phyloP scores from a whole-genome alignment of 164 flowering plant species.

The Aristolochia californica region DNA sequence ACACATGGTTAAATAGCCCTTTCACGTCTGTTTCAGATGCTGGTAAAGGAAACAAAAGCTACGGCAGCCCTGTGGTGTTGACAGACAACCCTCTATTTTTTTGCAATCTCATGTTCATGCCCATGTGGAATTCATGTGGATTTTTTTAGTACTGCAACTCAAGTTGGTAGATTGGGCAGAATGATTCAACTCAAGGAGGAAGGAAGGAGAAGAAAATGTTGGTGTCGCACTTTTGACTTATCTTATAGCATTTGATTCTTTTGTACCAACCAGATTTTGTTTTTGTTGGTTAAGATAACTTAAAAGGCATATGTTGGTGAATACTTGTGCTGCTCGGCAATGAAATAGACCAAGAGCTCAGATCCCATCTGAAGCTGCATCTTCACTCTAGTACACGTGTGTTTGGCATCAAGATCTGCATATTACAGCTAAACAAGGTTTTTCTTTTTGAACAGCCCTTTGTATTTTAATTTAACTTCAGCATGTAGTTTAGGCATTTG shows the following conservation, averaged over 20 bases:
- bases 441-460: no score
- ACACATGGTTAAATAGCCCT: constrained; percentile 92
- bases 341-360: no score
- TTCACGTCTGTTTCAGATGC: constrained; percentile 59
- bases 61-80: constrained; percentile 96
- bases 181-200: constrained; percentile 99
- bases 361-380: no score
- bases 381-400: no score
- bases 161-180: constrained; percentile 86
- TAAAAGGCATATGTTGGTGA: no score
- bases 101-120: constrained; percentile 98
- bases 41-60: constrained; percentile 64
- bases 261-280: constrained; percentile 60
- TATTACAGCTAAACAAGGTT: no score
- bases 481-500: no score
- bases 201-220: constrained; percentile 94
- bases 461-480: no score
- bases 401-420: no score
- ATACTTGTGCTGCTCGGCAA: no score
- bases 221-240: constrained; percentile 83
- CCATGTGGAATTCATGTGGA: constrained; percentile 93
- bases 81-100: constrained; percentile 91
- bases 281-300: no score
- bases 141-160: constrained; percentile 72
- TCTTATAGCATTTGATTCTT: constrained; percentile 92